Conservation (phyloP, 2,329 filamentous ascomycete species). For the Seiridium unicorne region DNA sequence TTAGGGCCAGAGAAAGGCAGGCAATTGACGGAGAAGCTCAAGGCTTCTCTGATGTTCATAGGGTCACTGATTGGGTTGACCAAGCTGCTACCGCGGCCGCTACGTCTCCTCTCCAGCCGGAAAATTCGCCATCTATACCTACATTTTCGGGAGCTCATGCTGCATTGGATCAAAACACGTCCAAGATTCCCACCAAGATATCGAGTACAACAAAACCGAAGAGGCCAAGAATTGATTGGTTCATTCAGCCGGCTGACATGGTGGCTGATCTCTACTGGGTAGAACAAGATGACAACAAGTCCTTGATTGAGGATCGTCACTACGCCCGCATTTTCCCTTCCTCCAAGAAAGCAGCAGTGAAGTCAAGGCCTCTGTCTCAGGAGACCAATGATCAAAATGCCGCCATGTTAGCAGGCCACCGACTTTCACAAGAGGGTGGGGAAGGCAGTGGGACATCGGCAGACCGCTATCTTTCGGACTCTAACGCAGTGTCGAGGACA, state of each 20-base stretch:
- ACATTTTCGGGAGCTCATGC: slow-evolving; percentile 46
- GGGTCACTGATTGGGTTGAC: slow-evolving; percentile 76
- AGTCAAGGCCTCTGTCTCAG: slow-evolving; percentile 11
- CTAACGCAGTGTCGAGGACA: slow-evolving; percentile 14
- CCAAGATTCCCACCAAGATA: slow-evolving; percentile 39
- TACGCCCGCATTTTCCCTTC: slow-evolving; percentile 76
- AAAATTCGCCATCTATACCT: slow-evolving; percentile 38
- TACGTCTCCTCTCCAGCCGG: slow-evolving; percentile 28
- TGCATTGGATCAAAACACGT: slow-evolving; percentile 33
- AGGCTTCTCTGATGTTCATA: slow-evolving; percentile 73
- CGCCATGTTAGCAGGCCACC: neutral
- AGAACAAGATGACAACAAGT: slow-evolving; percentile 78
- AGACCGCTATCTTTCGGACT: slow-evolving; percentile 8
- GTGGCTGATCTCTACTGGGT: slow-evolving; percentile 90
- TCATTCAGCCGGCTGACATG: slow-evolving; percentile 77
- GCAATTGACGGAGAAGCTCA: slow-evolving; percentile 71
- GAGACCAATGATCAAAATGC: slow-evolving; percentile 15
- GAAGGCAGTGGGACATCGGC: slow-evolving; percentile 1
- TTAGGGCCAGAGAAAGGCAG: slow-evolving; percentile 75
- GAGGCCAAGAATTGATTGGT: slow-evolving; percentile 81
- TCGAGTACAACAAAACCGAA: slow-evolving; percentile 57
- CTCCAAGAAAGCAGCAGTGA: slow-evolving; percentile 27
- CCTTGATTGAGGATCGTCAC: slow-evolving; percentile 75
- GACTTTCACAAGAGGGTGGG: neutral
- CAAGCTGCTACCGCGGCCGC: slow-evolving; percentile 54